Evolutionary conservation across 73 alveolate genomes (phyloP), one percentile per base, ranked within the genome.

Genomic region (Paramecium biaurelia): DNA sequence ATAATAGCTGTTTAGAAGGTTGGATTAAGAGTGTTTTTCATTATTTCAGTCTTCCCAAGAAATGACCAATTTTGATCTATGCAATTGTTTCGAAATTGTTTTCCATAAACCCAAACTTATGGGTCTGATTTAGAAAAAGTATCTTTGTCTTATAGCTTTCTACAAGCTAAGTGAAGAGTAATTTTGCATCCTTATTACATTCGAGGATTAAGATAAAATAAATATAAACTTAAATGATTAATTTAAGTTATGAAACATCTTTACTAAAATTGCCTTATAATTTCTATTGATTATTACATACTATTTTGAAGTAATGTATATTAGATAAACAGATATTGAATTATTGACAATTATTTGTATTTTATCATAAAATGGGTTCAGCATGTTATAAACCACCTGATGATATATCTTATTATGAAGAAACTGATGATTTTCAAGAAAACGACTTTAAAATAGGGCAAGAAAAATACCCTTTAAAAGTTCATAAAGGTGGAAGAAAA

Each of bases 21-120:
- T 14, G 99, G 99, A 89, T 96, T 94, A 4, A 93, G 85, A 56
- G 88, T 70, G 49, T 96, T 92, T 53, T 79, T 59, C 1, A 67
- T 93, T 15, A 79, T 72, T 74, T 96, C 99, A 12, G 99, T 96
- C 74, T 88, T 92, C 3, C 95, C 97, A 4, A 93, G 45, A 21
- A 56, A 32, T 15, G 45, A 35, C 95, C 96, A 95, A 20, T 59
- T 7, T 15, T 89, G 24, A 14, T 53, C 58, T 15, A 72, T 32
- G 5, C 70, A 14, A 34, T 57, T 56, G 15, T 76, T 58, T 30
- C 74, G 41, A 38, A 89, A 70, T 26, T 42, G 42, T 82, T 45
- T 89, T n/a, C 84, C 70, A 63, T 35, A 85, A 26, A 95, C 70
- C 12, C 37, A 74, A 47, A 86, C 93, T 23, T 43, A 70, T 10